A percentile compares a stretch with the other conserved stretches of the same genome.
phyloP scores from a whole-genome alignment of 1,139 yeast species.

The Sugiyamaella grinbergsii region DNA sequence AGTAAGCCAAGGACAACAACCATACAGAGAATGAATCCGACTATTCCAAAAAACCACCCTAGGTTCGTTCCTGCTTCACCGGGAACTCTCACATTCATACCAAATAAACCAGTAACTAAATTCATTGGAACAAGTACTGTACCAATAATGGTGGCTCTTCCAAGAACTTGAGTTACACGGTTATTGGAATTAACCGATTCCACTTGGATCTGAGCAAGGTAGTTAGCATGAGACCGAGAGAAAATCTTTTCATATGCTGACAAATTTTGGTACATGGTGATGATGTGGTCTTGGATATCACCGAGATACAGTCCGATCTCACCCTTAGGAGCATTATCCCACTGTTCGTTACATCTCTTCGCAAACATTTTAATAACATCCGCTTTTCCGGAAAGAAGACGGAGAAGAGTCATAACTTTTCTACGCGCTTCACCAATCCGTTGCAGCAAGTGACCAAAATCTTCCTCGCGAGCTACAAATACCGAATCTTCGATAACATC shows the following conservation, averaged over 20 bases:
- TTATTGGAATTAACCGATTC: slow-evolving; percentile 86
- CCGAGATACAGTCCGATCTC: slow-evolving; percentile 72
- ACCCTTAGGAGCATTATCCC: slow-evolving; percentile 46
- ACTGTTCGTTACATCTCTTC: slow-evolving; percentile 82
- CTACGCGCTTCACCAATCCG: slow-evolving; percentile 87
- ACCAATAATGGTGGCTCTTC: slow-evolving; percentile 88
- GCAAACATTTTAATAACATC: slow-evolving; percentile 98
- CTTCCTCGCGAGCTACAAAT: slow-evolving; percentile 61
- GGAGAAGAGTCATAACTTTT: slow-evolving; percentile 88
- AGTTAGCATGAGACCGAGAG: slow-evolving; percentile 87
- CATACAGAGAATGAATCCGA: slow-evolving; percentile 46
- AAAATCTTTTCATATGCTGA: slow-evolving; percentile 89
- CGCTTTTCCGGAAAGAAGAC: slow-evolving; percentile 90
- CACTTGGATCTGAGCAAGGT: slow-evolving; percentile 90
- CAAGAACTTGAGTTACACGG: slow-evolving; percentile 80
- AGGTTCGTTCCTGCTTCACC: slow-evolving; percentile 44
- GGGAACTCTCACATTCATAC: slow-evolving; percentile 93
- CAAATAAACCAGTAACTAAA: slow-evolving; percentile 87
- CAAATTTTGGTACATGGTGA: slow-evolving; percentile 92
- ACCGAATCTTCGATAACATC: slow-evolving; percentile 90
- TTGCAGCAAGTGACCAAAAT: slow-evolving; percentile 64
- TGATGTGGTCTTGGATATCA: slow-evolving; percentile 96
- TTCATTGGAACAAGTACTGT: slow-evolving; percentile 89
- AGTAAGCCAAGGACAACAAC: slow-evolving; percentile 29
- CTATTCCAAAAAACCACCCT: slow-evolving; percentile 69